These are phyloP conservation scores for Backusella macrospora DNA, from an alignment of 192 early-diverging fungal species.

Conservation along the genomic window DNA sequence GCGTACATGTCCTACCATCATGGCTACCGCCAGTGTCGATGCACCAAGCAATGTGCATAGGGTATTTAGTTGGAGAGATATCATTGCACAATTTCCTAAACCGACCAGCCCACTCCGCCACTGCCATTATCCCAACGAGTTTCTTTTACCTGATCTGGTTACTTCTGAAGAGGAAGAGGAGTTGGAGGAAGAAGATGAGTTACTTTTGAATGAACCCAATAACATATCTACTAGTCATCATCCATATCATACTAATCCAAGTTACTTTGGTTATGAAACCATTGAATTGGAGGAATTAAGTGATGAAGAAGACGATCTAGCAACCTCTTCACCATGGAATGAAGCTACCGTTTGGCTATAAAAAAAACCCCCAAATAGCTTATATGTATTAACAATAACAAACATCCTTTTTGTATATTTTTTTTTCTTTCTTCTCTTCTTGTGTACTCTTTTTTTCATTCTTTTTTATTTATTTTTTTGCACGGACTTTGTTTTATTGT, in stretches of 20 bases:
- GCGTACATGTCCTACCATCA: too few species aligned
- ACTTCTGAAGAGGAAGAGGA: constrained; percentile 31
- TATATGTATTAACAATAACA: not conserved
- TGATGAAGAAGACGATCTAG: constrained; percentile 23
- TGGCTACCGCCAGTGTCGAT: constrained; percentile 8
- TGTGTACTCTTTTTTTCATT: not conserved
- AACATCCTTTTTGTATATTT: constrained; percentile 10
- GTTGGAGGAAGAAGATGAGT: constrained; percentile 17
- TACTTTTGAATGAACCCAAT: not conserved
- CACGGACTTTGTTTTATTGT: constrained; percentile 3
- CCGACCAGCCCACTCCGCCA: constrained; percentile 49
- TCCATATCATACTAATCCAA: not conserved
- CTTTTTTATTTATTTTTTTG: constrained; percentile 6
- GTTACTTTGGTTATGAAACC: constrained; percentile 21
- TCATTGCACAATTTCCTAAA: constrained; percentile 49
- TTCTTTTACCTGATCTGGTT: constrained; percentile 14
- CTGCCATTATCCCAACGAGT: constrained; percentile 26
- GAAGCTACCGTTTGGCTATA: not conserved
- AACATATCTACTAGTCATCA: not conserved
- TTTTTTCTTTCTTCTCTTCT: not conserved
- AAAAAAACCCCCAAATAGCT: not conserved
- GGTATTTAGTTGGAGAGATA: constrained; percentile 56
- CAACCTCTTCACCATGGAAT: not conserved
- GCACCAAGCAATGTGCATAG: constrained; percentile 49
- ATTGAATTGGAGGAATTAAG: constrained; percentile 43